Conservation (phyloP, 2,329 filamentous ascomycete species). For the Fusarium lyarnte region DNA sequence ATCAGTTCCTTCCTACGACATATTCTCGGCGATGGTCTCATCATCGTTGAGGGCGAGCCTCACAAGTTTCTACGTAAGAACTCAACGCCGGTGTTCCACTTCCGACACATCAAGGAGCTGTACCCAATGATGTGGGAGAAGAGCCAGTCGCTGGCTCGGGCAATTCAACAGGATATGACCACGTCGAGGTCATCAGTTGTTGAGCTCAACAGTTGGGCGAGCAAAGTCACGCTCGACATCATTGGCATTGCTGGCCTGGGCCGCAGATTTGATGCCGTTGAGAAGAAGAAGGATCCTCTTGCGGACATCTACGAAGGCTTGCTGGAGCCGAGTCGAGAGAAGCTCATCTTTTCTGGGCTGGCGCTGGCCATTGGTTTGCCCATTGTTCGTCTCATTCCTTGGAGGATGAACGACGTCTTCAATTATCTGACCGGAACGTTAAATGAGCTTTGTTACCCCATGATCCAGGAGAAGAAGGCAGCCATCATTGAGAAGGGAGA, state of each 20-base stretch:
- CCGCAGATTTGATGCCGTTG: conserved; percentile 59
- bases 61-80: conserved; percentile 77
- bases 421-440: conserved; percentile 19
- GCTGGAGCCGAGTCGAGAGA: conserved; percentile 57
- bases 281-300: conserved; percentile 51
- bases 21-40: conserved; percentile 67
- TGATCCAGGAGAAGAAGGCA: conserved; percentile 57
- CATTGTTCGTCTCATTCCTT: conserved; percentile 23
- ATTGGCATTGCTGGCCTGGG: conserved; percentile 68
- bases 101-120: conserved; percentile 74
- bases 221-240: conserved; percentile 66
- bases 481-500: conserved; percentile 55
- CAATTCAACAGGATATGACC: conserved; percentile 54
- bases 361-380: conserved; percentile 19
- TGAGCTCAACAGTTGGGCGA: conserved; percentile 59
- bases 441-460: conserved; percentile 16
- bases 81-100: conserved; percentile 72
- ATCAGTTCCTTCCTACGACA: conserved; percentile 59
- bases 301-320: conserved; percentile 58
- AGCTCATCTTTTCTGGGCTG: conserved; percentile 48
- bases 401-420: conserved; percentile 35
- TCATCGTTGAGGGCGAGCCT: conserved; percentile 74
- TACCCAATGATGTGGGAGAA: conserved; percentile 77
- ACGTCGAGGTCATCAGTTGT: conserved; percentile 25
- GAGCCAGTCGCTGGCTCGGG: conserved; percentile 44